These are phyloP conservation scores for Botrytis fragariae DNA, from an alignment of 2,329 filamentous ascomycete species.

Conservation along the genomic window DNA sequence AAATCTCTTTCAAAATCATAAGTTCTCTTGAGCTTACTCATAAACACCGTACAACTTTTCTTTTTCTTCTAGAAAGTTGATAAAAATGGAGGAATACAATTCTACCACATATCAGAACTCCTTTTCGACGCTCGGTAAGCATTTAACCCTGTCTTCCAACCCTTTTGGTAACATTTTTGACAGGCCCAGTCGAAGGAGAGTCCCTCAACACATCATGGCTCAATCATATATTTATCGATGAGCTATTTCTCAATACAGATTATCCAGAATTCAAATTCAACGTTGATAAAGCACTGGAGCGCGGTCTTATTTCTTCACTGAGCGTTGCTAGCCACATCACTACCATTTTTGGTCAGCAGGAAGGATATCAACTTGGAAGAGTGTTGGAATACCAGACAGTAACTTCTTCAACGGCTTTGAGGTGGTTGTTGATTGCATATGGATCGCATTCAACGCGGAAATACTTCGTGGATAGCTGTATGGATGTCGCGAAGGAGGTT, in stretches of 20 bases:
- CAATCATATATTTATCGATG: not conserved
- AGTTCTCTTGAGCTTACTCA: not conserved
- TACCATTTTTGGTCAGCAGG: not conserved
- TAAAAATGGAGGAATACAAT: not conserved
- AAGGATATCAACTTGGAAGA: not conserved
- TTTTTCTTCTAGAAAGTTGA: not conserved
- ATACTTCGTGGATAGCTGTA: not conserved
- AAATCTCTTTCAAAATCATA: not conserved
- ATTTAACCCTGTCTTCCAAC: not conserved
- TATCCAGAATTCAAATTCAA: not conserved
- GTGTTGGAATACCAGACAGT: not conserved
- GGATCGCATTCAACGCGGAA: not conserved
- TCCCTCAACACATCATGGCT: not conserved
- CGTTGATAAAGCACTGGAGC: not conserved
- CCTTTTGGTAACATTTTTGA: not conserved
- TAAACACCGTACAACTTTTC: not conserved
- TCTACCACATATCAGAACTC: not conserved
- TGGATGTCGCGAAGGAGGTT: too few species aligned
- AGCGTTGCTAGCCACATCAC: not conserved
- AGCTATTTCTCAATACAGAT: not conserved
- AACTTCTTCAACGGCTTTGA: not conserved
- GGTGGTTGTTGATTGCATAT: not conserved
- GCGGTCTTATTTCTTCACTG: not conserved
- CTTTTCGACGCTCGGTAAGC: slow-evolving; percentile 4
- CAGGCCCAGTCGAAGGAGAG: not conserved